Evolutionary conservation across 2,329 filamentous ascomycete genomes (phyloP), one percentile per base, ranked within the genome.

Genomic region (Coleophoma cylindrospora): DNA sequence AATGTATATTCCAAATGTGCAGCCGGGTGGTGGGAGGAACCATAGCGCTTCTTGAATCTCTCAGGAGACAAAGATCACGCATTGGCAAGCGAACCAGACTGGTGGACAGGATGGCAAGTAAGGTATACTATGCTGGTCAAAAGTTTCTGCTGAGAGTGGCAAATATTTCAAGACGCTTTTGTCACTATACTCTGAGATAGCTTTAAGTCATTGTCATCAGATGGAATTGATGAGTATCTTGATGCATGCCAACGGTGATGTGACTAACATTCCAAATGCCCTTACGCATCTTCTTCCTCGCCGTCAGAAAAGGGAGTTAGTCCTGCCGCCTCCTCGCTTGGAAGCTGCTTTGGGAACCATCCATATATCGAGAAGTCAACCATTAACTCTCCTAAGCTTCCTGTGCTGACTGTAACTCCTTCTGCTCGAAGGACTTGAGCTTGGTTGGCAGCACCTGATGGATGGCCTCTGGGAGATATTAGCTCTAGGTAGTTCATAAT

Each of bases 331-430:
- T 6, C 41, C 14, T 44, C 41, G 12, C 19, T 27, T 13, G 41
- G 41, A 21, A 66, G 47, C 41, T 64, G 60, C 40, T 68, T 64
- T 11, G 74, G 74, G 58, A 71, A 72, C 68, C 68, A 70, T 7
- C 69, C 68, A 54, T 62, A 66, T 38, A 58, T 59, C 5, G 44
- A 49, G 11, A 71, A 59, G 53, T 70, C 62, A 37, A 71, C 58
- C 47, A 52, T 56, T 32, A 68, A 56, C 54, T 67, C 63, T 3
- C 67, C 67, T 40, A 68, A 45, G 34, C 43, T 54, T n/a, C 62
- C 61, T 13, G 54, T 63, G 34, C 40, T 63, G 14, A 71, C 66
- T 2, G 53, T 58, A 7, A 70, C 63, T 3, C 66, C 68, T 53
- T 71, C 68, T 10, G 45, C 51, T n/a, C 62, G 55, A 10, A 71